A percentile compares a stretch with the other conserved stretches of the same genome.
These are phyloP conservation scores for Botryotinia convoluta DNA, from an alignment of 2,329 filamentous ascomycete genomes.

Conservation along the genomic window DNA sequence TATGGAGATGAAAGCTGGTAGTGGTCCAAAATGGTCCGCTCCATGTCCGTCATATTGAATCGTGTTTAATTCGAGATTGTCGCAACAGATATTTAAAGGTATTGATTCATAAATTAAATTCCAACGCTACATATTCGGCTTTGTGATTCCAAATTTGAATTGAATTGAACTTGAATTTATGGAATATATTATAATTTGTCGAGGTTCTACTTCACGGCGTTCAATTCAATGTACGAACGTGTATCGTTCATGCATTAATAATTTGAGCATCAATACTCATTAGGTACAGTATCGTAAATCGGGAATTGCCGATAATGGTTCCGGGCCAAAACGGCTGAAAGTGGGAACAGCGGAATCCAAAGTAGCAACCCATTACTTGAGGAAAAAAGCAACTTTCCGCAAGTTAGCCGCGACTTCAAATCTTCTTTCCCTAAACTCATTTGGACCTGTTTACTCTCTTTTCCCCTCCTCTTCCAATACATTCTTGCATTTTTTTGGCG, in stretches of 20 bases:
- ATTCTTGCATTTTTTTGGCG: constrained; percentile 14
- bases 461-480: background rate
- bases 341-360: constrained; percentile 19
- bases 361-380: constrained; percentile 19
- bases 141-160: background rate
- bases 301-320: constrained; percentile 11
- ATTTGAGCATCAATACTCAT: background rate
- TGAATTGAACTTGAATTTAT: background rate
- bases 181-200: background rate
- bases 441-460: constrained; percentile 24
- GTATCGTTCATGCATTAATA: background rate
- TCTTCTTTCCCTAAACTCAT: constrained; percentile 19
- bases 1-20: constrained; percentile 80
- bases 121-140: background rate
- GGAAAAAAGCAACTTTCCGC: constrained; percentile 24
- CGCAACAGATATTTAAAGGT: background rate
- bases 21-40: constrained; percentile 78
- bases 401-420: constrained; percentile 23
- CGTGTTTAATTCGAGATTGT: constrained; percentile 6
- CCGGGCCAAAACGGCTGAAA: constrained; percentile 16
- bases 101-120: background rate
- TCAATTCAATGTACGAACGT: background rate
- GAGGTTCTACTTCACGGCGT: background rate
- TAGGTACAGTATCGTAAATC: background rate
- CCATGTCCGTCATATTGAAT: constrained; percentile 62